These are phyloP conservation scores for Daldinia sp. DNA, from an alignment of 2,329 filamentous ascomycete genomes.

Conservation along the genomic window DNA sequence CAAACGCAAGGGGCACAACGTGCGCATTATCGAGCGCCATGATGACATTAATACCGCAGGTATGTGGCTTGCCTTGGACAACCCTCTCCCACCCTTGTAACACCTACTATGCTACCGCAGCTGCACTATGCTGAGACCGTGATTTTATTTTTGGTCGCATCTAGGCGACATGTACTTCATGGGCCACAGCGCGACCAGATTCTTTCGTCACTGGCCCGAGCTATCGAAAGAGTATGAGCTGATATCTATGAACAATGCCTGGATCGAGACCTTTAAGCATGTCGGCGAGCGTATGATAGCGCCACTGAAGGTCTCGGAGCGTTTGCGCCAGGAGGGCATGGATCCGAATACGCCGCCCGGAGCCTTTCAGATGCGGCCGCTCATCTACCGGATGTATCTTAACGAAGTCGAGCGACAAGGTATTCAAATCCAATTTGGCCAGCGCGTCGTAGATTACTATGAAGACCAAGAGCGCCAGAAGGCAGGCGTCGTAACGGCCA, in stretches of 20 bases:
- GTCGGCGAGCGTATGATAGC: conserved; percentile 58
- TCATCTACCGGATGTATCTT: conserved; percentile 64
- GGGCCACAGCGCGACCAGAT: conserved; percentile 62
- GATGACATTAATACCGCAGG: conserved; percentile 60
- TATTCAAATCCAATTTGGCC: conserved; percentile 57
- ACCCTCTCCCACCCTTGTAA: neutral
- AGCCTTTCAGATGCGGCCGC: conserved; percentile 63
- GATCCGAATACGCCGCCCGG: conserved; percentile 58
- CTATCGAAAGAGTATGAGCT: conserved; percentile 58
- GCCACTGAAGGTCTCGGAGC: conserved; percentile 58
- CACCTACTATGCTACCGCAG: conserved; percentile 18
- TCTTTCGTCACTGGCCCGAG: conserved; percentile 64
- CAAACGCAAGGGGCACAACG: conserved; percentile 65
- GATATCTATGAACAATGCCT: conserved; percentile 62
- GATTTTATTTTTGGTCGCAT: conserved; percentile 7
- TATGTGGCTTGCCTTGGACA: conserved; percentile 37
- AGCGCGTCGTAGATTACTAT: conserved; percentile 58
- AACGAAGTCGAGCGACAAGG: conserved; percentile 57
- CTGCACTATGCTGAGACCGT: conserved; percentile 1
- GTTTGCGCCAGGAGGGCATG: conserved; percentile 51
- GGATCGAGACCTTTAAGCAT: conserved; percentile 65
- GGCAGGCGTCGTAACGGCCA: conserved; percentile 57
- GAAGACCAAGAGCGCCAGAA: conserved; percentile 53
- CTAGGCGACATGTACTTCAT: conserved; percentile 68
- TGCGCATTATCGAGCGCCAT: conserved; percentile 57